Base-by-base conservation (phyloP, 495 filamentous ascomycete species). In the Elasticomyces elasticus region DNA sequence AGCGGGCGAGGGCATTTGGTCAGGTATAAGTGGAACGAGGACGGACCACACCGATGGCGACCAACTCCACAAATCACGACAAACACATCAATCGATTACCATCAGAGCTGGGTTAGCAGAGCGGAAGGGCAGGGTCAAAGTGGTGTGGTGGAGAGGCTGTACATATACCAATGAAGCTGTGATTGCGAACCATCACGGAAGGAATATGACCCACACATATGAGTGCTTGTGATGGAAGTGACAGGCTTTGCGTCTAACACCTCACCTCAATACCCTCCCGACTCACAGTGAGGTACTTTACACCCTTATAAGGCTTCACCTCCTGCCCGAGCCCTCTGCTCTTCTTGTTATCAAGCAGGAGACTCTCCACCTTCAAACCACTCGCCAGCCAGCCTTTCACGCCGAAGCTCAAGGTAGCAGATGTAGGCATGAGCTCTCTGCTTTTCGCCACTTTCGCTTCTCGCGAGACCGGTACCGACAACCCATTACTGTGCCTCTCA, bases 381-480 rank as follows among this genome's bases (percentile, higher is more conserved):
- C 92, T 97, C 5, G 89, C 82, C 57, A 97, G 71, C 92, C 92
- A 97, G 12, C 94, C 94, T 66, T 88, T 89, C 13, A 96, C 87
- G 25, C 81, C 79, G 69, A 99, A 99, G 43, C 85, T 89, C 41
- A 96, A 80, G 4, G 81, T 81, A 5, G 89, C 88, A 46, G 86
- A 89, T 52, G 76, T 85, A 12, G 92, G 92, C 92, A 99, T 99
- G 3, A 95, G 76, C 38, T 80, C 82, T 61, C 83, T 82, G 64
- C 91, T 90, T 63, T 83, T 72, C 55, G 82, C 80, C 3, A 76
- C 66, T 66, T 76, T 82, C 58, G 68, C 62, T 60, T 79, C 73
- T 19, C 22, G 37, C 15, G 12, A 35, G 22, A 17, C 27, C 11
- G 23, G 57, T 69, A 69, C 58, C 74, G 63, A 17, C 71, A 67